Base-by-base conservation (phyloP, 1,139 yeast genomes). In the Pichia sp. region DNA sequence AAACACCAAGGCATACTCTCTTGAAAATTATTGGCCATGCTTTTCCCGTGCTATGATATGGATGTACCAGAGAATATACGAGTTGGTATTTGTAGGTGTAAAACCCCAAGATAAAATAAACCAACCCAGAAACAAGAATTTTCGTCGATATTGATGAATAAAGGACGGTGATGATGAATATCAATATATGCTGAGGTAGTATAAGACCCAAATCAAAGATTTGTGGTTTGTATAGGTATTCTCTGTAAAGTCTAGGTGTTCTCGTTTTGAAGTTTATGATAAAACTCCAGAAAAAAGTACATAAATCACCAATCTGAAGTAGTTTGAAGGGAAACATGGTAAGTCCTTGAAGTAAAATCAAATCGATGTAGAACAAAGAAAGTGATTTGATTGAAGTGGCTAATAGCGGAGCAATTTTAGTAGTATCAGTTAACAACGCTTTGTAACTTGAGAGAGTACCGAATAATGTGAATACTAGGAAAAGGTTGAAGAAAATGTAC, bases 261-360 rank as follows among this genome's bases (percentile, higher is more conserved):
- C 71, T 72, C 50, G 56, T 60, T 17, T 56, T 53, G 42, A 73
- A 73, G 54, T 80, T 74, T 64, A 74, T 69, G 54, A 76, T 71
- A 60, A 74, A 68, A 41, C 77, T 74, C 64, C 75, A 77, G 59
- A 71, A 68, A 49, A 80, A 63, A 33, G 78, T 70, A 49, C 73
- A 71, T 50, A 79, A 68, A 55, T 77, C 78, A 46, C 80, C 76
- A 42, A 83, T 71, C 63, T 84, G 78, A 49, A 90, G 72, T 42
- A 89, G 71, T 55, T 88, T 81, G 60, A 87, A 83, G 1, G 96
- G 96, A 66, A 86, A 85, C 79, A 90, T 85, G 1, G 93, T 95
- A 44, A 89, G 70, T 0, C 96, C 96, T 68, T 89, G 97, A 45
- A 89, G 76, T 31, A 89, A 77, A 53, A 89, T 88, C 68, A 89